Evolutionary conservation across 164 flowering plant genomes (phyloP).

Genomic region (Nymphaea thermarum): DNA sequence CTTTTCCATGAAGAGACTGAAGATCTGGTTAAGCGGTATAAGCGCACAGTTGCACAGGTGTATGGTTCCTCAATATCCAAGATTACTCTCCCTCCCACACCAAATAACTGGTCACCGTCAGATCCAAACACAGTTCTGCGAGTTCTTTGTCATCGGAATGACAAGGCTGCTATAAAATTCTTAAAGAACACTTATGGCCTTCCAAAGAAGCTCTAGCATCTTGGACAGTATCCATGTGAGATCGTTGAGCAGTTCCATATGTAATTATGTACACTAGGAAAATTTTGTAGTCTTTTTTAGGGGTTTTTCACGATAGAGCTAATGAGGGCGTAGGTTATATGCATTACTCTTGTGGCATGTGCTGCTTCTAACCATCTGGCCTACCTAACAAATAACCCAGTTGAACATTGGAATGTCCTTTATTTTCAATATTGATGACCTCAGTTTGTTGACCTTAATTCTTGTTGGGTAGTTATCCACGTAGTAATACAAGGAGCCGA

Average conservation of each 20-base stretch:
- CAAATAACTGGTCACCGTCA: slow-evolving; percentile 61
- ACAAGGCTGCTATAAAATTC: slow-evolving; percentile 56
- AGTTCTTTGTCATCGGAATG: slow-evolving; percentile 62
- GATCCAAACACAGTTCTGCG: slow-evolving; percentile 75
- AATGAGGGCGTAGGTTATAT: too few relatives aligned
- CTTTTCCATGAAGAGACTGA: slow-evolving; percentile 36
- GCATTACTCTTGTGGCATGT: too few relatives aligned
- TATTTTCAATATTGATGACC: too few relatives aligned
- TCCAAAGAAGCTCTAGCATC: slow-evolving; percentile 49
- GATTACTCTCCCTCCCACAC: slow-evolving; percentile 66
- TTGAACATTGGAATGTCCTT: too few relatives aligned
- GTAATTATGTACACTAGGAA: background rate
- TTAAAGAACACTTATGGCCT: slow-evolving; percentile 66
- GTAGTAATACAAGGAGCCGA: too few relatives aligned
- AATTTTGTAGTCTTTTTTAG: too few relatives aligned
- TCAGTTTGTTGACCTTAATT: too few relatives aligned
- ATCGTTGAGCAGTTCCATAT: background rate
- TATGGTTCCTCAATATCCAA: slow-evolving; percentile 27
- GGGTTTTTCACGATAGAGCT: too few relatives aligned
- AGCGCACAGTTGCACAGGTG: slow-evolving; percentile 9
- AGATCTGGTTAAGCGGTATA: slow-evolving; percentile 45
- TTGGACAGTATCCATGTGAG: background rate
- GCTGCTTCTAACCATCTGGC: too few relatives aligned
- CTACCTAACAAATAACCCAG: too few relatives aligned
- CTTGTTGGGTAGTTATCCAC: too few relatives aligned